phyloP scores from a whole-genome alignment of 352 stramenopile genomes.

The Globisporangium echinulatum region DNA sequence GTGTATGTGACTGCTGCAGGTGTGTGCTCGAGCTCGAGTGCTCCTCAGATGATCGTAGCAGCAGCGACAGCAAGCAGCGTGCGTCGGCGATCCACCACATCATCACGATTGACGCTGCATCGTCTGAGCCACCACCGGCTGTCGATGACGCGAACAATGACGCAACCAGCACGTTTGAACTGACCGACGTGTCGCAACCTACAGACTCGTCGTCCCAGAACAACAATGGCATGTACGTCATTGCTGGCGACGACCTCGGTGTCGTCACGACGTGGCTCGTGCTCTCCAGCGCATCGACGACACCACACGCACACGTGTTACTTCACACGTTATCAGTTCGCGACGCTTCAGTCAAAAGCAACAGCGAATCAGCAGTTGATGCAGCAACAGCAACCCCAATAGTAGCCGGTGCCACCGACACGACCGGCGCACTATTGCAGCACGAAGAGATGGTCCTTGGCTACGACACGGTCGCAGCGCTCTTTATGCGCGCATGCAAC shows the following conservation, averaged over 20 bases:
- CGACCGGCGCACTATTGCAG: slow-evolving; percentile 20
- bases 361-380: neutral
- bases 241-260: slow-evolving; percentile 38
- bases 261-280: slow-evolving; percentile 36
- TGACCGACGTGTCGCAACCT: slow-evolving; percentile 1
- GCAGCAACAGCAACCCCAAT: too few species aligned
- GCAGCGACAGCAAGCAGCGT: neutral
- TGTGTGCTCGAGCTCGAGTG: slow-evolving; percentile 11
- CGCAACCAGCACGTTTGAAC: slow-evolving; percentile 3
- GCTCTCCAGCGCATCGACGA: neutral
- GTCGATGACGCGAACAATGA: neutral
- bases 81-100: slow-evolving; percentile 7
- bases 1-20: neutral
- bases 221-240: slow-evolving; percentile 25
- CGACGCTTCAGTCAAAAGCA: neutral
- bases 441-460: slow-evolving; percentile 51
- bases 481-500: slow-evolving; percentile 33
- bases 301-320: neutral
- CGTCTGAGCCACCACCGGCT: neutral
- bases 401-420: neutral
- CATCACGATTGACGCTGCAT: neutral
- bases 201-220: slow-evolving; percentile 13
- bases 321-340: neutral
- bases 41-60: too few species aligned
- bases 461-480: slow-evolving; percentile 40